phyloP scores from a whole-genome alignment of 345 rosid genomes.

The Trapa bicornis region DNA sequence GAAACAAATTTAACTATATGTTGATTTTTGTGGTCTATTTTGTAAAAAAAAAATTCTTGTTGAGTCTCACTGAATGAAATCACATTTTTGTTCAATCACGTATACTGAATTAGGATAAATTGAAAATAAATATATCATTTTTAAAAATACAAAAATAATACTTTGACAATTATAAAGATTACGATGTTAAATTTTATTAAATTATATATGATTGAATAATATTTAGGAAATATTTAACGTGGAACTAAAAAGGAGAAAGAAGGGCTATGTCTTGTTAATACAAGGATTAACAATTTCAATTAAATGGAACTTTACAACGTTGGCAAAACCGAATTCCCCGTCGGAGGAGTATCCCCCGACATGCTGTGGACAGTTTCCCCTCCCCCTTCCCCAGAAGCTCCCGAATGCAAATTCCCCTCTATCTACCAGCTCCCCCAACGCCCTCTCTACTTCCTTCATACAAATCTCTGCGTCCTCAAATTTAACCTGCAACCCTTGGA shows the following conservation, averaged over 20 bases:
- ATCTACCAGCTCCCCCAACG: constrained; percentile 32
- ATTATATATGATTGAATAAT: too few relatives aligned
- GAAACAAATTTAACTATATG: too few relatives aligned
- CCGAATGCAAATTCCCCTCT: constrained; percentile 80
- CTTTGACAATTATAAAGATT: too few relatives aligned
- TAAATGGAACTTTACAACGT: constrained; percentile 27
- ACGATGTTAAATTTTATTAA: too few relatives aligned
- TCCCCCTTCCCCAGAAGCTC: constrained; percentile 69
- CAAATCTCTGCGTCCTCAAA: background rate
- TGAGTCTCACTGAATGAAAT: too few relatives aligned
- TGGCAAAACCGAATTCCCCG: constrained; percentile 14
- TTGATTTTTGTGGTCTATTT: too few relatives aligned
- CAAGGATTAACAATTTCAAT: constrained; percentile 19
- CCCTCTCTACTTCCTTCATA: constrained; percentile 37
- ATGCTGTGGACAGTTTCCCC: constrained; percentile 12
- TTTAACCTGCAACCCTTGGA: background rate
- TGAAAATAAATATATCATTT: too few relatives aligned
- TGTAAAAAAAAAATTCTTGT: too few relatives aligned
- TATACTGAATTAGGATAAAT: too few relatives aligned
- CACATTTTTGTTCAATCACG: too few relatives aligned
- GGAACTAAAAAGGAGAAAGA: background rate
- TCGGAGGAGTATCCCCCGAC: constrained; percentile 11
- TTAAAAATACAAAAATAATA: too few relatives aligned
- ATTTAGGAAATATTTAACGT: too few relatives aligned
- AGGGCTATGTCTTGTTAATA: background rate